Base-by-base conservation (phyloP, 768 basidiomycete species). In the Boletus speciosus region DNA sequence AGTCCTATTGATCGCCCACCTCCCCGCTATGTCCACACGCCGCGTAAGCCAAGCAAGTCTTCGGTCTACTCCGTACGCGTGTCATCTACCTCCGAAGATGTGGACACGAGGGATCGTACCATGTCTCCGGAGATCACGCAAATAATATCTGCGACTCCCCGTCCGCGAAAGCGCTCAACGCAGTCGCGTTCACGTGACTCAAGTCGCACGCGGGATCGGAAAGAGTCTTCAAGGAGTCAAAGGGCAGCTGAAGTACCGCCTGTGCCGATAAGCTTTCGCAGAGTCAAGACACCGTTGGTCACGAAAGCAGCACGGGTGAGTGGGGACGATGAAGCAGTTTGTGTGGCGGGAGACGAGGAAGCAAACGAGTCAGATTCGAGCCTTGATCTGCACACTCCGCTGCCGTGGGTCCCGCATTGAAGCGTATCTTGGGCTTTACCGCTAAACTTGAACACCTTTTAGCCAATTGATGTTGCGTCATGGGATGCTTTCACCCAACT, bases 401-500 rank as follows among this genome's bases (percentile, higher is more conserved):
- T 87, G 9, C 84, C 85, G 85, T 86, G 61, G 69, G 85, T 81
- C 10, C 23, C 12, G 52, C 12, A 46, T 49, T 38, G 41, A 35
- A 45, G 50, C 9, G 50, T 52, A 35, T 53, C 27, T 59, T 51
- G 39, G 23, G 6, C 16, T 16, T 36, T 12, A 12, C 4, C 9
- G 9, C 43, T 51, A n/a, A 46, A 19, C 4, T 38, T 41, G 42
- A 49, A 25, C 9, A 4, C 11, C 14, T 49, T 51, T 9, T 57
- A 87, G 85, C 1, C 78, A 84, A 58, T 65, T 87, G 37, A 86
- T 88, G 84, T 68, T 87, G 36, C 78, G 79, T 9, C 79, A 85
- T 44, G 86, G 86, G 4, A 73, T 86, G 35, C 74, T 88, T 11
- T 87, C 85, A 6, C 83, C 85, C 0, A 73, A 78, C 55, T 87